Base-by-base conservation (phyloP, 345 rosid genomes). In the Kernera saxatilis region DNA sequence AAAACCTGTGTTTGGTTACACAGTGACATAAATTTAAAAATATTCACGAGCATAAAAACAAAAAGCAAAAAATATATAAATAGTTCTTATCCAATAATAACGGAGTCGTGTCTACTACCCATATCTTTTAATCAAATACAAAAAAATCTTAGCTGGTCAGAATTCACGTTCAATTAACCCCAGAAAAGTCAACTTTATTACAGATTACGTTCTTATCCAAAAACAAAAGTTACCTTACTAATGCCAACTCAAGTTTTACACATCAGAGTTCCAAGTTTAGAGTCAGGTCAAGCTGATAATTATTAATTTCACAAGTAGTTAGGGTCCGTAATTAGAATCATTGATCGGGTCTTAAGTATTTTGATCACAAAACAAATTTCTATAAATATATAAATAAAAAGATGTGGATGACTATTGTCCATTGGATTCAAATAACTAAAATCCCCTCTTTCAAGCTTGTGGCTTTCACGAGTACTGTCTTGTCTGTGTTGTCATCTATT, bases 371-470 rank as follows among this genome's bases (percentile, higher is more conserved):
- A 73, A 59, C 29, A 39, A 23, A 18, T 17, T 41, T 39, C 73
- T 58, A 74, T n/a, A 37, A 67, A 74, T 67, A 74, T 29, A 33
- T 8, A 32, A 1, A 3, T 18, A 18, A 14, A 39, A 36, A 36
- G 36, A 46, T 50, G 68, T 67, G 73, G 69, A 59, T 50, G 36
- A 74, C 22, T 60, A 43, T 44, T 67, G 36, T 74, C 78, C 68
- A 30, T 33, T 67, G 27, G 68, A 66, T 73, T 29, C 60, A 73
- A 35, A 33, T 54, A 54, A 64, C 64, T 8, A 44, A 44, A 64
- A 71, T 30, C 67, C 2, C 52, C 44, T 56, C 5, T 39, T 60
- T 5, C 12, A 25, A 53, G 45, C 76, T 56, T 57, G 72, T 66
- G 77, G 60, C 51, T 49, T 37, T 29, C 72, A 74, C 78, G 54